Base-by-base conservation (phyloP, 495 filamentous ascomycete species). In the Hyaloscypha finlandica region DNA sequence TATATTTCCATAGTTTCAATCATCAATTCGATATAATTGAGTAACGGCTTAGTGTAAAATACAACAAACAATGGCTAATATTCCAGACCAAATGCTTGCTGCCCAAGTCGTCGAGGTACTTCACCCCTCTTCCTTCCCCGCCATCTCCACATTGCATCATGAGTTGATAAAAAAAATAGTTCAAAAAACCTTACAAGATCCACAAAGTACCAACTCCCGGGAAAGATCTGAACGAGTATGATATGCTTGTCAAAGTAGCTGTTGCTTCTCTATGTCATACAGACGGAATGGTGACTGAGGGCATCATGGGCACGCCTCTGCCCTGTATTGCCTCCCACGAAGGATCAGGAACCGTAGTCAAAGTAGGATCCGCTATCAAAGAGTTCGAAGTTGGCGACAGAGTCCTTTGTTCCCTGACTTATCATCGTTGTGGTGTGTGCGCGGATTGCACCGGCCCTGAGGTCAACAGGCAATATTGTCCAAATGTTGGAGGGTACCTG, bases 251-350 rank as follows among this genome's bases (percentile, higher is more conserved):
- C 69, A 85, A 86, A 75, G 76, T 86, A 54, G 84, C 80, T 55
- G 85, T 84, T 20, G 86, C 82, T 35, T 85, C 82, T 12, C 78
- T 86, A 70, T 89, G 86, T 78, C 86, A 89, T 74, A 87, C 86
- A 8, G 87, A 88, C 73, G 66, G 73, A 65, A 86, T 87, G 79
- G 81, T 83, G 37, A 67, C 67, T 48, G 70, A 76, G 2, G 83
- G 86, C 61, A 62, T 77, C 55, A 72, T 82, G 72, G 68, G 69
- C 29, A 75, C 78, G 20, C 63, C 69, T 19, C 77, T 87, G 8
- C 84, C 85, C 0, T 78, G 77, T 62, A 87, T 79, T 32, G 84
- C 79, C 4, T 88, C 82, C 0, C 87, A 90, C 70, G 85, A 89
- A 74, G 85, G 84, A 22, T 71, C 81, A 16, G 86, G 87, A 12